phyloP scores from a whole-genome alignment of 176 grass and related monocot species.

The Juncus effusus region DNA sequence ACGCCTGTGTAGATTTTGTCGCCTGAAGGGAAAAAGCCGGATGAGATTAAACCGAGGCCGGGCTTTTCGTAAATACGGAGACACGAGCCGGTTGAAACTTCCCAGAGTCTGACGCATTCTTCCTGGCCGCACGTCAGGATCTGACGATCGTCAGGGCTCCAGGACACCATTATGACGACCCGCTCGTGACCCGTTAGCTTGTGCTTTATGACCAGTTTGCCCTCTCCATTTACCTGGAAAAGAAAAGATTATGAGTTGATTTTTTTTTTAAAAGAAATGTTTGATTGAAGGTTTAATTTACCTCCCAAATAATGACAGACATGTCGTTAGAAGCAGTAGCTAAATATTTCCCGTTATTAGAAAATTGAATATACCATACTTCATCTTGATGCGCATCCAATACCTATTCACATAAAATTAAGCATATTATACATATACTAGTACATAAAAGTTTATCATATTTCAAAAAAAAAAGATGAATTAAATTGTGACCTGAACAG shows the following conservation, averaged over 20 bases:
- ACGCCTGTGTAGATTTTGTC: constrained; percentile 50
- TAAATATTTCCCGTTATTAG: constrained; percentile 79
- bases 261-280: constrained; percentile 1
- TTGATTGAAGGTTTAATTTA: constrained; percentile 34
- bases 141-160: constrained; percentile 73
- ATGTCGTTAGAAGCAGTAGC: constrained; percentile 80
- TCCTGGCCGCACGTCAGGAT: constrained; percentile 89
- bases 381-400: constrained; percentile 63
- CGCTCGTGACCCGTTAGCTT: constrained; percentile 57
- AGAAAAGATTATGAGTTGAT: constrained; percentile 4
- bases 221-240: constrained; percentile 65
- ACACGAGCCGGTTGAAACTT: constrained; percentile 67
- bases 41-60: constrained; percentile 50
- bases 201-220: constrained; percentile 59
- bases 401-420: constrained; percentile 43
- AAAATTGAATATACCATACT: constrained; percentile 96
- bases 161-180: constrained; percentile 71
- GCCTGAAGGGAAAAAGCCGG: constrained; percentile 66
- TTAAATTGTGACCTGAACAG: constrained; percentile 49
- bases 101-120: constrained; percentile 68
- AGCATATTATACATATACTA: constrained; percentile 9
- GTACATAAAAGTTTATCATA: constrained; percentile 18
- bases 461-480: constrained; percentile 20
- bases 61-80: constrained; percentile 59
- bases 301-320: constrained; percentile 95